Conservation (phyloP, 1,284 basidiomycete species). For the Ustilago trichophora region DNA sequence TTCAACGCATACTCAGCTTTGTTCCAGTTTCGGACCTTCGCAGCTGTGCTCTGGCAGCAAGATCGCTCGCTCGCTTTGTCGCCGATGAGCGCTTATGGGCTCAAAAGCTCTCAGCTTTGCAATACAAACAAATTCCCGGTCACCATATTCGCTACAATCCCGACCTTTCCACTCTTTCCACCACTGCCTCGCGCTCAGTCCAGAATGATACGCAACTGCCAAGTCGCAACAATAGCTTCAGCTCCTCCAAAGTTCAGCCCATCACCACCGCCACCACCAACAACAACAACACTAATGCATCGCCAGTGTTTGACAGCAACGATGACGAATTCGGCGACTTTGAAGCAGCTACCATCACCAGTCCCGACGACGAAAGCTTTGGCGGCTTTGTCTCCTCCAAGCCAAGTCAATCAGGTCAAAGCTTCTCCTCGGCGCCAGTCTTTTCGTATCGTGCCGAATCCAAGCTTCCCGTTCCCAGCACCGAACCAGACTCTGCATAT, state of each 20-base stretch:
- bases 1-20: constrained; percentile 43
- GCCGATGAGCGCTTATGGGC: constrained; percentile 55
- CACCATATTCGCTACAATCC: constrained; percentile 28
- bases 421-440: constrained; percentile 39
- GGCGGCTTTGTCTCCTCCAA: constrained; percentile 73
- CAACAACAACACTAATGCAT: background rate
- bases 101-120: constrained; percentile 22
- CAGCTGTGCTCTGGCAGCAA: constrained; percentile 34
- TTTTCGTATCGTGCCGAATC: constrained; percentile 42
- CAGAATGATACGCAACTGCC: background rate
- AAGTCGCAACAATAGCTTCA: constrained; percentile 8
- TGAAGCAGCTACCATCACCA: constrained; percentile 22
- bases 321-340: constrained; percentile 82
- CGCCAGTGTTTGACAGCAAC: constrained; percentile 21
- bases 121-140: constrained; percentile 48
- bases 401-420: constrained; percentile 16
- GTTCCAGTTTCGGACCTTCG: constrained; percentile 40
- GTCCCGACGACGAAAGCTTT: constrained; percentile 44
- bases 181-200: background rate
- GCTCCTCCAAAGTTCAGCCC: background rate
- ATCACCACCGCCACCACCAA: too few relatives aligned
- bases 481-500: constrained; percentile 31
- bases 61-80: constrained; percentile 49
- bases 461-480: constrained; percentile 31
- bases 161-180: constrained; percentile 39